Conservation (phyloP, 176 grass and related monocot genomes). For the Avena atlantica region DNA sequence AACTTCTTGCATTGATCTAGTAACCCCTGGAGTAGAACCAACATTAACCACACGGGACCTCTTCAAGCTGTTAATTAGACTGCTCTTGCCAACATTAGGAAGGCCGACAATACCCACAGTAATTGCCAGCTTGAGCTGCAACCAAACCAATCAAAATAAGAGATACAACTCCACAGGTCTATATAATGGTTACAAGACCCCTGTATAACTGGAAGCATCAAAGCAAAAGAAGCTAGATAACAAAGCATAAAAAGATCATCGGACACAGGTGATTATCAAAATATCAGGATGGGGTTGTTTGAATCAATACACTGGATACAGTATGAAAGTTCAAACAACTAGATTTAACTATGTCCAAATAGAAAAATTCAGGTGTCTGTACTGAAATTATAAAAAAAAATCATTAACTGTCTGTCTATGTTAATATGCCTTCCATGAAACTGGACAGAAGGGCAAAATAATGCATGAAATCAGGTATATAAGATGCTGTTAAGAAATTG, state of each 20-base stretch:
- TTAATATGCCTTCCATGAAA: slow-evolving; percentile 4
- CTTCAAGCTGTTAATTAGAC: slow-evolving; percentile 97
- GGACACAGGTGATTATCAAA: not conserved
- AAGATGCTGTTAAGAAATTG: not conserved
- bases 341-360: not conserved
- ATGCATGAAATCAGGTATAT: not conserved
- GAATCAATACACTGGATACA: not conserved
- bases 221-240: not conserved
- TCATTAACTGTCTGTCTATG: not conserved
- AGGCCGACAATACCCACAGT: slow-evolving; percentile 96
- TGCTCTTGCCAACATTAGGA: slow-evolving; percentile 99
- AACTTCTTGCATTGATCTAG: slow-evolving; percentile 94
- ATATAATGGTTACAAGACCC: not conserved
- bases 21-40: slow-evolving; percentile 88
- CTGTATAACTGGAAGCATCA: not conserved
- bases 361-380: not conserved
- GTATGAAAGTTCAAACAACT: not conserved
- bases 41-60: slow-evolving; percentile 92
- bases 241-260: not conserved
- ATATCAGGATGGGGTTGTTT: not conserved
- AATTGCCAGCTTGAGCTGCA: slow-evolving; percentile 90
- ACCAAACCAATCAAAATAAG: slow-evolving; percentile 15
- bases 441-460: not conserved
- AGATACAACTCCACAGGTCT: not conserved
- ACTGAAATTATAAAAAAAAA: not conserved